These are phyloP conservation scores for Wickerhamomyces queroliae DNA, from an alignment of 805 yeast genomes.

Conservation along the genomic window DNA sequence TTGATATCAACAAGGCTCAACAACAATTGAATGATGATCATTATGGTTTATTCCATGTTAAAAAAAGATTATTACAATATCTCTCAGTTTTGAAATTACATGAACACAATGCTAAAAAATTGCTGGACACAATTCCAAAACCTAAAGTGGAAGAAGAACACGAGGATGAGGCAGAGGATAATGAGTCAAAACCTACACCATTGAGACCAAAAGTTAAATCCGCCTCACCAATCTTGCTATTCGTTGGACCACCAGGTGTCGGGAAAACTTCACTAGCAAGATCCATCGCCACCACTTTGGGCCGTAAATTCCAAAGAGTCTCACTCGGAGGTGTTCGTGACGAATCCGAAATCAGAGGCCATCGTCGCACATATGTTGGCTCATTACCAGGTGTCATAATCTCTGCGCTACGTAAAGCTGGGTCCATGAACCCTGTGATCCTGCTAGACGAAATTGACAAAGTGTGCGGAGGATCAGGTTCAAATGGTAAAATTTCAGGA, in stretches of 20 bases:
- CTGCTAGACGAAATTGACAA: slow-evolving; percentile 84
- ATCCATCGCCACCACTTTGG: slow-evolving; percentile 69
- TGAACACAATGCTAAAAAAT: slow-evolving; percentile 13
- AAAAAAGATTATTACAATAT: slow-evolving; percentile 71
- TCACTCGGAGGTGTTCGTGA: slow-evolving; percentile 86
- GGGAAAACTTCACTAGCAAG: slow-evolving; percentile 87
- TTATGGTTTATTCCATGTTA: slow-evolving; percentile 68
- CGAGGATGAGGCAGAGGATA: neutral
- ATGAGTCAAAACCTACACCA: neutral
- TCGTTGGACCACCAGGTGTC: slow-evolving; percentile 93
- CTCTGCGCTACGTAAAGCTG: slow-evolving; percentile 70
- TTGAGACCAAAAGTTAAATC: slow-evolving; percentile 2
- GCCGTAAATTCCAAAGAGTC: slow-evolving; percentile 70
- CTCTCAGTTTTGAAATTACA: slow-evolving; percentile 67
- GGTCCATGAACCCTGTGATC: slow-evolving; percentile 78
- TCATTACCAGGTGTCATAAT: slow-evolving; percentile 85
- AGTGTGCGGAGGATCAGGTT: slow-evolving; percentile 46
- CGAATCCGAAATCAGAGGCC: slow-evolving; percentile 87
- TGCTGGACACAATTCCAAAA: neutral
- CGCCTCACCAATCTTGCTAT: slow-evolving; percentile 65
- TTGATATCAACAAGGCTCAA: slow-evolving; percentile 49
- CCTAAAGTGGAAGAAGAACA: slow-evolving; percentile 3
- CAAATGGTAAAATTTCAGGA: slow-evolving; percentile 51
- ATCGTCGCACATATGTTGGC: slow-evolving; percentile 86
- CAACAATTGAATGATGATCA: slow-evolving; percentile 68